These are phyloP conservation scores for Rugonectria rugulosa DNA, from an alignment of 2,329 filamentous ascomycete genomes.

Conservation along the genomic window DNA sequence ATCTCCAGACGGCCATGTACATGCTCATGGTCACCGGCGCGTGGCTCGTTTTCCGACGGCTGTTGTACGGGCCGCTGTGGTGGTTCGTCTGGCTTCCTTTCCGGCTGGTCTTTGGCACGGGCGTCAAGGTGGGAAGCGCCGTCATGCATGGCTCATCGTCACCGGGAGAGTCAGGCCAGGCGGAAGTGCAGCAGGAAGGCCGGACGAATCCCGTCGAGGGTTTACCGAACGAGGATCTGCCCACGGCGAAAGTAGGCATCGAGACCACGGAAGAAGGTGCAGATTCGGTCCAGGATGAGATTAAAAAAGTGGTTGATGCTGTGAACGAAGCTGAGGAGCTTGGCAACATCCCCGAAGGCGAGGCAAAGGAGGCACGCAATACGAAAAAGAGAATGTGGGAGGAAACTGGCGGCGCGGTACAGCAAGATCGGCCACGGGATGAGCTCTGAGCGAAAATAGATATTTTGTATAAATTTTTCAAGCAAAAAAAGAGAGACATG, in stretches of 20 bases:
- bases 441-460: constrained; percentile 43
- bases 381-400: constrained; percentile 43
- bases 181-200: constrained; percentile 38
- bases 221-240: constrained; percentile 53
- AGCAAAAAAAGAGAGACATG: neutral
- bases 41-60: constrained; percentile 86
- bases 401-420: constrained; percentile 32
- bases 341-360: constrained; percentile 30
- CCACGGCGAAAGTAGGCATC: constrained; percentile 56
- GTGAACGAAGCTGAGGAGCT: constrained; percentile 46
- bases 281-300: constrained; percentile 58
- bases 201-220: constrained; percentile 43
- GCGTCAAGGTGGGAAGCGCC: constrained; percentile 62
- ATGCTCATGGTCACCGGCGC: constrained; percentile 77
- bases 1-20: constrained; percentile 89
- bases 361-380: constrained; percentile 28
- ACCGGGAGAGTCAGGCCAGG: constrained; percentile 34
- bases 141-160: constrained; percentile 50
- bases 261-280: constrained; percentile 34
- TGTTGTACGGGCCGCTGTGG: constrained; percentile 89
- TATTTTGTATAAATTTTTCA: neutral
- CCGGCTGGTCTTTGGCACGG: constrained; percentile 68
- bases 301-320: constrained; percentile 62
- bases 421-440: constrained; percentile 46
- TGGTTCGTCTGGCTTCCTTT: constrained; percentile 87